These are phyloP conservation scores for Oryza brachyantha DNA, from an alignment of 176 grass and related monocot species.

Conservation along the genomic window DNA sequence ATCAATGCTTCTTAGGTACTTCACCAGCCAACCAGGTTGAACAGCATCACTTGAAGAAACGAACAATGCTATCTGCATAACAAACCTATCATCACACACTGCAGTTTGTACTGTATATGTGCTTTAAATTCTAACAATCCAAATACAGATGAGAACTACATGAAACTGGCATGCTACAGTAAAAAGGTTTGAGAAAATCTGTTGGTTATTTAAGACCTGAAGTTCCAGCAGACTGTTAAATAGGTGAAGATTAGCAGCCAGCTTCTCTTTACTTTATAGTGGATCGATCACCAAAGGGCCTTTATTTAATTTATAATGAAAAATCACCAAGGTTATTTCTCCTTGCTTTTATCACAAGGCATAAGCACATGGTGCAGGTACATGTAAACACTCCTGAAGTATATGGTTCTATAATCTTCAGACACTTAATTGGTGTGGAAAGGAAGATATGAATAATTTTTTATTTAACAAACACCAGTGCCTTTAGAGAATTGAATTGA, in stretches of 20 bases:
- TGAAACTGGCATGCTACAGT: not conserved
- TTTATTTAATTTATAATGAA: not conserved
- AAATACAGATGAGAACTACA: constrained; percentile 8
- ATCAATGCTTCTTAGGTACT: constrained; percentile 67
- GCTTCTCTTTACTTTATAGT: not conserved
- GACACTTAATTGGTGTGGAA: not conserved
- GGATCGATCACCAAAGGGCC: not conserved
- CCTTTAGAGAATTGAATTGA: not conserved
- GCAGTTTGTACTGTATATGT: not conserved
- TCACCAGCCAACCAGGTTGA: constrained; percentile 78
- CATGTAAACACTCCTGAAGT: not conserved
- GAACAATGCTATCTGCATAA: constrained; percentile 79
- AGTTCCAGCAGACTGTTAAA: not conserved
- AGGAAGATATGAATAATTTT: not conserved
- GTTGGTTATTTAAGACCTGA: not conserved
- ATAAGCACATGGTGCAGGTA: not conserved
- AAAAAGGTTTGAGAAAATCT: not conserved
- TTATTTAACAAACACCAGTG: not conserved
- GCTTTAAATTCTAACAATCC: constrained; percentile 3
- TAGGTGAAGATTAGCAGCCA: not conserved
- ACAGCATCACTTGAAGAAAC: constrained; percentile 86
- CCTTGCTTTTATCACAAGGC: not conserved
- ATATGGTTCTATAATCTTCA: not conserved
- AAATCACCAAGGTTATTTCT: not conserved
- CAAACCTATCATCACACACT: not conserved